phyloP scores from a whole-genome alignment of 352 stramenopile genomes.

The Phytophthora pistaciae region DNA sequence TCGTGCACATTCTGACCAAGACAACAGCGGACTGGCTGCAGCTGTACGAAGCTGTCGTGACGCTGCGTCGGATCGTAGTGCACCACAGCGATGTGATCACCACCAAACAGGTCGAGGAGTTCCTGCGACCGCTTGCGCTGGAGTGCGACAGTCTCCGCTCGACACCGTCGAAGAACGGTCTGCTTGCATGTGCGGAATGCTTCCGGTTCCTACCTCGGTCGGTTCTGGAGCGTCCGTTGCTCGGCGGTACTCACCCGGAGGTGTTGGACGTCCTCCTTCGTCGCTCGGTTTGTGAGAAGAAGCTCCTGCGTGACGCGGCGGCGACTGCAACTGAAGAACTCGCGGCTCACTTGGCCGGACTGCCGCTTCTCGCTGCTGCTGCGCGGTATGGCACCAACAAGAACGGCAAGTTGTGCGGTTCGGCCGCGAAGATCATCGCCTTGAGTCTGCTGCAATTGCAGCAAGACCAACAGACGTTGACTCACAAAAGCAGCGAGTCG shows the following conservation, averaged over 20 bases:
- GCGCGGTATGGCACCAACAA: conserved; percentile 65
- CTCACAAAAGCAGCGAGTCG: conserved; percentile 13
- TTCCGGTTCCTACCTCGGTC: conserved; percentile 51
- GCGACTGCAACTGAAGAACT: conserved; percentile 49
- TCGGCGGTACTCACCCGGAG: conserved; percentile 26
- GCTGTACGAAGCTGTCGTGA: conserved; percentile 70
- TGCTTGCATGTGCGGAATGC: conserved; percentile 69
- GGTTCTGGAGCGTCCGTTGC: conserved; percentile 24
- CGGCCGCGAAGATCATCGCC: conserved; percentile 55
- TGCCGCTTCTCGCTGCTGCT: conserved; percentile 46
- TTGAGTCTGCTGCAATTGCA: conserved; percentile 40
- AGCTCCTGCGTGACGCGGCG: conserved; percentile 73
- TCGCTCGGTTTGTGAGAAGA: conserved; percentile 77
- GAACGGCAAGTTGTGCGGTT: conserved; percentile 63
- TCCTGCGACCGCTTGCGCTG: conserved; percentile 47
- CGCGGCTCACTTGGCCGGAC: conserved; percentile 46
- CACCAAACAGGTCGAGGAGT: conserved; percentile 24
- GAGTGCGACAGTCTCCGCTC: conserved; percentile 76
- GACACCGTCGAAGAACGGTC: conserved; percentile 73
- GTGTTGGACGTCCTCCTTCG: conserved; percentile 68
- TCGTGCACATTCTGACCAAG: conserved; percentile 39
- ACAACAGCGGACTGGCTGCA: conserved; percentile 56
- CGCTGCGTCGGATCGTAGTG: conserved; percentile 63
- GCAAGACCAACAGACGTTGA: conserved; percentile 17
- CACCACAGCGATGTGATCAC: conserved; percentile 48